Percentiles rank a stretch among this genome's conserved stretches.
Conservation (phyloP, 176 grass and related monocot species). For the Triticum turgidum region DNA sequence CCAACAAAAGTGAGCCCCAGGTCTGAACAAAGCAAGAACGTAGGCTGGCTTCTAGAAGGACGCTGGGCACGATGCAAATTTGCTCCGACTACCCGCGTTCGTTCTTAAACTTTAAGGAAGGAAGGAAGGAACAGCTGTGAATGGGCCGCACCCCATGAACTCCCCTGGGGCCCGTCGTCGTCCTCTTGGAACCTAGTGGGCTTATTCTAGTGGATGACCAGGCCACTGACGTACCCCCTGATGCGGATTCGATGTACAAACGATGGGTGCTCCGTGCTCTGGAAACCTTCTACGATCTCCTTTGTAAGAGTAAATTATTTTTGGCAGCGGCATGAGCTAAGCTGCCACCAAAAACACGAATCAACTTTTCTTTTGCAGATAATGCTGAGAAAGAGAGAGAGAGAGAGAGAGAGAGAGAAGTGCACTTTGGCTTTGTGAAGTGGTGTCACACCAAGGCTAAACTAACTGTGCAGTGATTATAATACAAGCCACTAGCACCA, state of each 20-base stretch:
- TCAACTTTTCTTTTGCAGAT: not conserved
- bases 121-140: not conserved
- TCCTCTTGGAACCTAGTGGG: not conserved
- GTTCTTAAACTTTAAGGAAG: not conserved
- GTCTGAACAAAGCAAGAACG: conserved; percentile 19
- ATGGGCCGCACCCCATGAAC: not conserved
- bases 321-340: not conserved
- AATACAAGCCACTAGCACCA: not conserved
- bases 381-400: not conserved
- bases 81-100: not conserved
- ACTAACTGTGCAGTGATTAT: not conserved
- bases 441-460: conserved; percentile 15
- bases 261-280: not conserved
- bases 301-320: not conserved
- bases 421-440: not conserved
- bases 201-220: not conserved
- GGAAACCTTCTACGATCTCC: not conserved
- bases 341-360: not conserved
- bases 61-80: not conserved
- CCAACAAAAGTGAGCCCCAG: not conserved
- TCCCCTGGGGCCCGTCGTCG: not conserved
- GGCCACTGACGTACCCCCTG: not conserved
- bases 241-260: not conserved
- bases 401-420: not conserved
- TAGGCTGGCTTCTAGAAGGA: conserved; percentile 38